Evolutionary conservation across 2,329 filamentous ascomycete species (phyloP).

Genomic region (Incumbomyces delicatus): DNA sequence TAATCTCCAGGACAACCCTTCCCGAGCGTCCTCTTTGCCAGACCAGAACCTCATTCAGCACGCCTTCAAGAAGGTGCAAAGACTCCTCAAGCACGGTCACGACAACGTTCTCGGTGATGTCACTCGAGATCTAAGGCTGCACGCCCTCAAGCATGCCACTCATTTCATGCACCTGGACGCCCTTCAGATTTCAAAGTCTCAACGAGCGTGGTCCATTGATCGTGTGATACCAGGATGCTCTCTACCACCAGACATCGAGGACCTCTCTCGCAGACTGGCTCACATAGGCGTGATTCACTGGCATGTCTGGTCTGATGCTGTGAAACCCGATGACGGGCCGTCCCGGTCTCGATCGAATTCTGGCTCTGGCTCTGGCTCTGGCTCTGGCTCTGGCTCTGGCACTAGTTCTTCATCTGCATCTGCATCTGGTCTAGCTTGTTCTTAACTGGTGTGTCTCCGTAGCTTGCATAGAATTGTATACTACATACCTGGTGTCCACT

Average conservation of each 20-base stretch:
- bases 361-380: no score
- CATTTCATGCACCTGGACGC: conserved; percentile 33
- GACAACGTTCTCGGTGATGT: neutral
- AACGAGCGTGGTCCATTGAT: conserved; percentile 23
- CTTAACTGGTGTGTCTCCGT: no score
- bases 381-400: no score
- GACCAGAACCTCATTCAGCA: neutral
- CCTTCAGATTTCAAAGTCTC: conserved; percentile 34
- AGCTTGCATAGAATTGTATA: no score
- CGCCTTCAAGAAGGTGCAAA: neutral
- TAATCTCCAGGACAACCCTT: neutral
- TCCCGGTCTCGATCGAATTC: no score
- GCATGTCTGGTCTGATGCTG: conserved; percentile 73
- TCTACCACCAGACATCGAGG: conserved; percentile 25
- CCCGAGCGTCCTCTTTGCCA: no score
- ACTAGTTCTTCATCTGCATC: no score
- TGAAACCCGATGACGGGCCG: conserved; percentile 42
- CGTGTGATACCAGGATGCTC: conserved; percentile 9
- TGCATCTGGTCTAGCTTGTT: no score
- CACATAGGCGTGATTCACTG: conserved; percentile 82
- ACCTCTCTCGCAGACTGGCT: conserved; percentile 64
- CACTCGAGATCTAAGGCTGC: conserved; percentile 23
- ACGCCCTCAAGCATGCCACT: conserved; percentile 22
- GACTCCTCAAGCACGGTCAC: no score
- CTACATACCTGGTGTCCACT: no score